phyloP scores from a whole-genome alignment of 768 basidiomycete species.

The Boletus sp. region DNA sequence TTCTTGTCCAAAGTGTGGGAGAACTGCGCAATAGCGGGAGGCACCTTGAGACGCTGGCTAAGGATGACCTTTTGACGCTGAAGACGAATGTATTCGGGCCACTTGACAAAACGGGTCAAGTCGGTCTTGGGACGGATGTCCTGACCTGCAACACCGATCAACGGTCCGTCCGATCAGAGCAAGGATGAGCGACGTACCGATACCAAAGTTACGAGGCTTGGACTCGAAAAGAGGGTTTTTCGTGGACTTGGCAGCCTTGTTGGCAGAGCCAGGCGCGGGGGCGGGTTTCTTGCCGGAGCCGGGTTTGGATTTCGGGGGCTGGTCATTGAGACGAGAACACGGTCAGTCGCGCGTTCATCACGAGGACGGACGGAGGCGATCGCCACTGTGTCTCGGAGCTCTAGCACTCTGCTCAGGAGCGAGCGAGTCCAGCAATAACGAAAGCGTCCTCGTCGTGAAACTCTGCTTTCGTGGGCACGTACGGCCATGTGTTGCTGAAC shows the following conservation, averaged over 20 bases:
- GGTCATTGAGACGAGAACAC: slow-evolving; percentile 85
- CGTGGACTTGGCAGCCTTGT: slow-evolving; percentile 67
- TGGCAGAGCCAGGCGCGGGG: slow-evolving; percentile 76
- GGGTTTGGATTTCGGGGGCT: slow-evolving; percentile 70
- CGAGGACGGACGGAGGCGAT: slow-evolving; percentile 24
- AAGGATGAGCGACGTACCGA: slow-evolving; percentile 56
- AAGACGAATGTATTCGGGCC: slow-evolving; percentile 97
- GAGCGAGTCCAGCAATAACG: slow-evolving; percentile 40
- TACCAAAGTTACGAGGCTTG: slow-evolving; percentile 88
- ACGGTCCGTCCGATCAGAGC: background rate
- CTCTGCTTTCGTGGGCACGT: slow-evolving; percentile 36
- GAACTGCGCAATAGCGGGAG: slow-evolving; percentile 97
- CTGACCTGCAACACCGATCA: slow-evolving; percentile 59
- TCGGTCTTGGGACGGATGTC: slow-evolving; percentile 88
- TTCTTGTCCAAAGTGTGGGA: slow-evolving; percentile 98
- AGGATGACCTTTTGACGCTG: slow-evolving; percentile 99
- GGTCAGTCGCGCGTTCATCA: slow-evolving; percentile 34
- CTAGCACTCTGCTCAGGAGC: slow-evolving; percentile 38
- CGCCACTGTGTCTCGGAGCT: slow-evolving; percentile 47
- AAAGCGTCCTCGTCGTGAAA: slow-evolving; percentile 39
- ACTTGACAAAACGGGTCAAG: slow-evolving; percentile 97
- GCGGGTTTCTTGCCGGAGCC: slow-evolving; percentile 82
- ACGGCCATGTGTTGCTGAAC: slow-evolving; percentile 20
- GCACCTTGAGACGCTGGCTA: slow-evolving; percentile 95
- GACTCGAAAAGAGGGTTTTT: slow-evolving; percentile 98